phyloP scores from a whole-genome alignment of 1,284 basidiomycete genomes.

The Grifola frondosa region DNA sequence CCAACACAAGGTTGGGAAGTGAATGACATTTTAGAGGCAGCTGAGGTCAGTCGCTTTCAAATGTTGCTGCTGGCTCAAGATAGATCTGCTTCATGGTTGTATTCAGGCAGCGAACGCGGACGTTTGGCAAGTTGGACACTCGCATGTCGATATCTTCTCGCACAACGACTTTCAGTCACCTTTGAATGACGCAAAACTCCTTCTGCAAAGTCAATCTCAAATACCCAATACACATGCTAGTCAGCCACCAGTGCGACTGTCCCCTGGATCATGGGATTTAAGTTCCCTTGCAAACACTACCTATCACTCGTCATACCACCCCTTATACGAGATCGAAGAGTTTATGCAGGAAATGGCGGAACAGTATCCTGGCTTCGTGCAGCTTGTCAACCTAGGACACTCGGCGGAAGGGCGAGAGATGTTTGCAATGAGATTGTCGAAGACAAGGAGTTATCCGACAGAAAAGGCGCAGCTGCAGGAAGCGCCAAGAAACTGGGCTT shows the following conservation, averaged over 20 bases:
- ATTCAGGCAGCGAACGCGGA: conserved; percentile 25
- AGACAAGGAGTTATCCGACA: no score
- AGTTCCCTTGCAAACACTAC: conserved; percentile 34
- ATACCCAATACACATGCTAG: no score
- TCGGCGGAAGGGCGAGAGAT: conserved; percentile 57
- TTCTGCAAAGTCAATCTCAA: no score
- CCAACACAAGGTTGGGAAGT: conserved; percentile 5
- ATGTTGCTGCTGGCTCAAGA: neutral
- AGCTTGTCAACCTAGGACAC: conserved; percentile 47
- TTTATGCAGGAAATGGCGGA: conserved; percentile 50
- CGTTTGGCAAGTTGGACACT: conserved; percentile 28
- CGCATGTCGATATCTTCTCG: conserved; percentile 24
- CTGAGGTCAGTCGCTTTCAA: conserved; percentile 17
- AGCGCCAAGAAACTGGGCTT: conserved; percentile 47
- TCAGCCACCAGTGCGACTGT: neutral
- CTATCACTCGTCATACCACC: conserved; percentile 55
- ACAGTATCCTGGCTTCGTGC: conserved; percentile 42
- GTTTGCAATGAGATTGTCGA: conserved; percentile 48
- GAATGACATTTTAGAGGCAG: conserved; percentile 13
- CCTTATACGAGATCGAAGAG: conserved; percentile 48
- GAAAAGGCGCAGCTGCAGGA: no score
- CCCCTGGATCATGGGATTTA: conserved; percentile 25
- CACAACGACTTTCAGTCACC: conserved; percentile 3
- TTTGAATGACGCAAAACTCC: conserved; percentile 5
- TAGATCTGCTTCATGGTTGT: neutral